phyloP scores from a whole-genome alignment of 108 stramenopile species.

The Bacterosira constricta region DNA sequence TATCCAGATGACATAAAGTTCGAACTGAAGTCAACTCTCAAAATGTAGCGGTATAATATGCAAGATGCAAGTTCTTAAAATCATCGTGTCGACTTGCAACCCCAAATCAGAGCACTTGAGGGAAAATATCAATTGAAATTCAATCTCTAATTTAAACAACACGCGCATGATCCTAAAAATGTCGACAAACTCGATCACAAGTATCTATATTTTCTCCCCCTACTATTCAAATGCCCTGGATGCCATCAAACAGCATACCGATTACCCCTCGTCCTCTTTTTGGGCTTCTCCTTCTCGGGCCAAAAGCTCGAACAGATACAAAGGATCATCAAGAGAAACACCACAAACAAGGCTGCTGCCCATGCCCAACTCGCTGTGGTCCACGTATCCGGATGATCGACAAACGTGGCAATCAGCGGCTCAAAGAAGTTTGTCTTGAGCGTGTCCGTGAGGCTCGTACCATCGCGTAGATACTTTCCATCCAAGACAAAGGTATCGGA shows the following conservation, averaged over 20 bases:
- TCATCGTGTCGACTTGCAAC: no score
- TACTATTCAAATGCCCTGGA: no score
- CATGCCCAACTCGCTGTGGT: constrained; percentile 82
- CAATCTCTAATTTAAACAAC: no score
- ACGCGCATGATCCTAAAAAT: no score
- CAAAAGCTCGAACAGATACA: constrained; percentile 88
- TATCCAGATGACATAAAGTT: no score
- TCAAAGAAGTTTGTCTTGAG: constrained; percentile 84
- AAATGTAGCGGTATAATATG: no score
- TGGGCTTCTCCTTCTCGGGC: constrained; percentile 57
- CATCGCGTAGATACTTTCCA: constrained; percentile 72
- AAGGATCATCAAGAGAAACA: constrained; percentile 78
- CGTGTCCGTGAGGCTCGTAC: constrained; percentile 64
- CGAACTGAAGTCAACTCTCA: no score
- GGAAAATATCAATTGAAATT: no score
- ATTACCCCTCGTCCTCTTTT: background rate
- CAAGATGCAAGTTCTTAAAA: no score
- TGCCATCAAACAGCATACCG: constrained; percentile 20
- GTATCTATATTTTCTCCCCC: no score
- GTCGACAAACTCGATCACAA: no score
- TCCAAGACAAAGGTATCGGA: constrained; percentile 74
- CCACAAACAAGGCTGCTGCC: constrained; percentile 77
- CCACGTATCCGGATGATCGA: constrained; percentile 87
- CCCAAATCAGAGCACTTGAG: no score
- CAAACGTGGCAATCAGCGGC: constrained; percentile 83